Conservation (phyloP, 495 filamentous ascomycete species). For the Achaetomiella virescens region DNA sequence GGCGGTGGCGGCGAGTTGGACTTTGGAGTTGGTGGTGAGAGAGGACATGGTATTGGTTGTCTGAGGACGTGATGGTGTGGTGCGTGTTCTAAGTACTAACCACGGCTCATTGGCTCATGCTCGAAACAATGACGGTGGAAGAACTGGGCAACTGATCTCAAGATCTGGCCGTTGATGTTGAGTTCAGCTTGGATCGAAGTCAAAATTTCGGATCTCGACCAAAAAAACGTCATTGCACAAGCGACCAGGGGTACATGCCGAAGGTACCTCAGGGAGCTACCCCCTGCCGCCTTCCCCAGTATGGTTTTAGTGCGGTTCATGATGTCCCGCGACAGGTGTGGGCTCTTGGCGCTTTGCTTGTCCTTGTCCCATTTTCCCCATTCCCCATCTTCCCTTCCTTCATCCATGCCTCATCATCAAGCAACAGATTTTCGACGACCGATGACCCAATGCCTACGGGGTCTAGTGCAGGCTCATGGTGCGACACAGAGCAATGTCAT, state of each 20-base stretch:
- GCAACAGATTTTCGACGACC: too few relatives aligned
- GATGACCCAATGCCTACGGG: too few relatives aligned
- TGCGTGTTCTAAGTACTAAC: too few relatives aligned
- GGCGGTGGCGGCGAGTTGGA: constrained; percentile 70
- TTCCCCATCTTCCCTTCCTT: too few relatives aligned
- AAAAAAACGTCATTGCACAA: neutral
- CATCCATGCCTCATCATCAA: too few relatives aligned
- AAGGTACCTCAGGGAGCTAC: neutral
- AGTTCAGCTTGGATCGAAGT: constrained; percentile 1
- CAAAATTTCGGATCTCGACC: constrained; percentile 1
- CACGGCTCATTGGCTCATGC: neutral
- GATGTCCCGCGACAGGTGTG: too few relatives aligned
- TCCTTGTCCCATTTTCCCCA: neutral
- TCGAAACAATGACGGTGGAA: neutral
- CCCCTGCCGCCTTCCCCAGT: too few relatives aligned
- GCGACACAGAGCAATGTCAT: too few relatives aligned
- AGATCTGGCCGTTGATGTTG: neutral
- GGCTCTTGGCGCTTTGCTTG: neutral
- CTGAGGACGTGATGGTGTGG: too few relatives aligned
- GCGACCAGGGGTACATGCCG: neutral
- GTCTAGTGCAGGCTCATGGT: too few relatives aligned
- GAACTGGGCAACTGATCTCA: neutral
- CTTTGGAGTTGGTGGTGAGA: constrained; percentile 31
- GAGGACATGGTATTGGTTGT: constrained; percentile 30
- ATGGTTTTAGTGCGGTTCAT: too few relatives aligned